phyloP scores from a whole-genome alignment of 805 yeast species.

The Geotrichum ghanense region DNA sequence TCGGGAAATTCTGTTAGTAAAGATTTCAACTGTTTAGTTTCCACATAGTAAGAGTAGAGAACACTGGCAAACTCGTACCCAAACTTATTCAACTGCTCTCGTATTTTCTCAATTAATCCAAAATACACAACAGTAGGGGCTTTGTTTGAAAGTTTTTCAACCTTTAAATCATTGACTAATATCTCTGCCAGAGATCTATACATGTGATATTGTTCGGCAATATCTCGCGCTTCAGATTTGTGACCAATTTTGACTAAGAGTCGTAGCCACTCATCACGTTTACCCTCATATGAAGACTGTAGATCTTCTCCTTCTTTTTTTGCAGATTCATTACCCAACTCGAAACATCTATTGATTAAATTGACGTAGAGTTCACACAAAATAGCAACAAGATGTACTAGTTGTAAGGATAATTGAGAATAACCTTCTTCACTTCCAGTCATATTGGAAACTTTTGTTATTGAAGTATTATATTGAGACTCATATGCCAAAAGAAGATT shows the following conservation, averaged over 20 bases:
- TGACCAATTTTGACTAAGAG: slow-evolving; percentile 39
- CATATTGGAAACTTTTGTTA: slow-evolving; percentile 8
- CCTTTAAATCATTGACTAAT: slow-evolving; percentile 32
- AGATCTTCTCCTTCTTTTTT: slow-evolving; percentile 10
- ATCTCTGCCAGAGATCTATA: slow-evolving; percentile 50
- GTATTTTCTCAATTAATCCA: slow-evolving; percentile 2
- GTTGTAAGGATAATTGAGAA: slow-evolving; percentile 14
- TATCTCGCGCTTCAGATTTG: slow-evolving; percentile 41
- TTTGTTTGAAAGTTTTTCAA: slow-evolving; percentile 4
- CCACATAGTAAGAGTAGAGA: slow-evolving; percentile 48
- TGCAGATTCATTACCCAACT: slow-evolving; percentile 4
- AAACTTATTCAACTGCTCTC: slow-evolving; percentile 44
- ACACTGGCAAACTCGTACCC: slow-evolving; percentile 59
- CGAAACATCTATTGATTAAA: slow-evolving; percentile 11
- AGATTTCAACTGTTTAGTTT: slow-evolving; percentile 38
- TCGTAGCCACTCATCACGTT: slow-evolving; percentile 46
- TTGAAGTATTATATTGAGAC: slow-evolving; percentile 16
- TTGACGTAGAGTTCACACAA: slow-evolving; percentile 28
- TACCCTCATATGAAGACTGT: slow-evolving; percentile 16
- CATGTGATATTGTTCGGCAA: slow-evolving; percentile 60
- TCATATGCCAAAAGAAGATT: slow-evolving; percentile 15
- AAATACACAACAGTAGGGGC: neutral
- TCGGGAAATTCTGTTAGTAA: slow-evolving; percentile 48
- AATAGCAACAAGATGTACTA: slow-evolving; percentile 30
- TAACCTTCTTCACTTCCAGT: slow-evolving; percentile 1